Evolutionary conservation across 1,284 basidiomycete species (phyloP).

Genomic region (Acaromyces ingoldii): DNA sequence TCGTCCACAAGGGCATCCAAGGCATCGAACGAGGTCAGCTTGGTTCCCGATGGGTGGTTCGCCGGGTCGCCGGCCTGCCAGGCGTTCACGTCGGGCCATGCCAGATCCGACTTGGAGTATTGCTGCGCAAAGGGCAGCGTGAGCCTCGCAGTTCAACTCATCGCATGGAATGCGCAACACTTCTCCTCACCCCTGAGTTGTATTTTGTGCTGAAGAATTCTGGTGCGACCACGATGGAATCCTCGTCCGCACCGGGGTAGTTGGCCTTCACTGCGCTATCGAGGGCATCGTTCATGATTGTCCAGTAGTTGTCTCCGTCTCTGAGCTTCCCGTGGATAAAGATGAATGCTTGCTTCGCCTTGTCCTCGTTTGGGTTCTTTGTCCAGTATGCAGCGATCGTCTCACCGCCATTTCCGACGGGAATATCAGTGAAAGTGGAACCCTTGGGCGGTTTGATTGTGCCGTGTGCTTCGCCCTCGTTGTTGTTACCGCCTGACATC

Average conservation of each 20-base stretch:
- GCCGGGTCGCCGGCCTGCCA: conserved; percentile 46
- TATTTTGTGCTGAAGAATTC: conserved; percentile 35
- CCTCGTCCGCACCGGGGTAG: conserved; percentile 15
- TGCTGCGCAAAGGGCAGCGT: conserved; percentile 8
- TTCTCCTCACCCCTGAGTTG: conserved; percentile 22
- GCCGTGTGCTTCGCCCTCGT: conserved; percentile 19
- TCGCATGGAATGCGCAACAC: background rate
- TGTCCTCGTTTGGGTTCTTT: conserved; percentile 11
- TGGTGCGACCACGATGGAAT: conserved; percentile 41
- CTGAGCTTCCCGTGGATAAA: conserved; percentile 47
- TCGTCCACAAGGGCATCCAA: conserved; percentile 37
- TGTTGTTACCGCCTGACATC: conserved; percentile 6
- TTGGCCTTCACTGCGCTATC: conserved; percentile 19
- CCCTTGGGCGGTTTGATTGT: conserved; percentile 24
- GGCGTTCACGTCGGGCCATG: conserved; percentile 43
- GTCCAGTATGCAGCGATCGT: conserved; percentile 36
- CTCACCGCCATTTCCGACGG: conserved; percentile 18
- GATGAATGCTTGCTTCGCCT: conserved; percentile 37
- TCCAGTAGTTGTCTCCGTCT: conserved; percentile 27
- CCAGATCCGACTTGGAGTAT: conserved; percentile 31
- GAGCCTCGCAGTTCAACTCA: background rate
- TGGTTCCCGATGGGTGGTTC: conserved; percentile 29
- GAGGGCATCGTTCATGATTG: conserved; percentile 33
- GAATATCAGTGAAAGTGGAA: conserved; percentile 20
- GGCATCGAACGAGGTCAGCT: conserved; percentile 39